phyloP scores from a whole-genome alignment of 257 asterid genomes.

The Apocynum venetum region DNA sequence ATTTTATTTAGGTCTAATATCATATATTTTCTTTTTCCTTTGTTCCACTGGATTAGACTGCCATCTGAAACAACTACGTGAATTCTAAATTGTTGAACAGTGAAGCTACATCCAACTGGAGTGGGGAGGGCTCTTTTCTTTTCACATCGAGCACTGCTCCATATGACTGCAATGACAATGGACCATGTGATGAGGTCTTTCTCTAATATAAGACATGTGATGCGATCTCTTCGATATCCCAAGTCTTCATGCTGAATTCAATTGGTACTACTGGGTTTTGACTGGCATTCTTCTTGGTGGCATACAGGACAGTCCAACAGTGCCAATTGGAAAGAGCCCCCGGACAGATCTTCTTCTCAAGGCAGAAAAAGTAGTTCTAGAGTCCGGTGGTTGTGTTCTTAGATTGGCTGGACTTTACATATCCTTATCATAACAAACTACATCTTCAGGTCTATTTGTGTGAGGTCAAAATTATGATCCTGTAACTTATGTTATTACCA shows the following conservation, averaged over 20 bases:
- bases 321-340: constrained; percentile 85
- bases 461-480: constrained; percentile 3
- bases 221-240: not conserved
- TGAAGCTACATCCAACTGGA: constrained; percentile 85
- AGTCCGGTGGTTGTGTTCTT: constrained; percentile 80
- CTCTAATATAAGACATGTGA: constrained; percentile 21
- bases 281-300: constrained; percentile 13
- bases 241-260: not conserved
- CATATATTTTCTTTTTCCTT: not conserved
- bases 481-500: constrained; percentile 23
- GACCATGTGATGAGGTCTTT: constrained; percentile 84
- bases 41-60: not conserved
- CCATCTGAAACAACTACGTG: not conserved
- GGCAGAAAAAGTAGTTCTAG: constrained; percentile 77
- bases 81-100: constrained; percentile 33
- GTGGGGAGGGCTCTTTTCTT: constrained; percentile 87
- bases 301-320: constrained; percentile 70
- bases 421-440: constrained; percentile 46
- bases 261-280: constrained; percentile 11
- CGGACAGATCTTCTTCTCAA: constrained; percentile 79
- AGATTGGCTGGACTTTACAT: constrained; percentile 98
- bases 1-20: not conserved
- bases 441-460: not conserved
- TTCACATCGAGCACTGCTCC: constrained; percentile 97
- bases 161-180: constrained; percentile 84